phyloP scores from a whole-genome alignment of 805 yeast species.

The Cyberlindnera galapagoensis region DNA sequence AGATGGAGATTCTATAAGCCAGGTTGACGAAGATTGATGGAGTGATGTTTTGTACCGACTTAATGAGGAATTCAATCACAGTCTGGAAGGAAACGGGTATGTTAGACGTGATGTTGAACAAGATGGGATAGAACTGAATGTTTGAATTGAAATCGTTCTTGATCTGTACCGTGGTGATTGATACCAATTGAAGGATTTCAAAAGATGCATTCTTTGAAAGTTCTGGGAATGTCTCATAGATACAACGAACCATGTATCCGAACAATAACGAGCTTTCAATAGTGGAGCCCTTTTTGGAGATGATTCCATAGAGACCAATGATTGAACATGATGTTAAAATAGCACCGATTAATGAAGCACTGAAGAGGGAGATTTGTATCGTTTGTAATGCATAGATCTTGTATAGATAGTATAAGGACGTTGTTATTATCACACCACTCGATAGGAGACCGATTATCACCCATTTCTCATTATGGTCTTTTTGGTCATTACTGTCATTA shows the following conservation, averaged over 20 bases:
- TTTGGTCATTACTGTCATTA: no score
- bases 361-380: slow-evolving; percentile 51
- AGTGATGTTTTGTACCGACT: slow-evolving; percentile 52
- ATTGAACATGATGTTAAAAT: slow-evolving; percentile 70
- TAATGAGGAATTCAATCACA: slow-evolving; percentile 36
- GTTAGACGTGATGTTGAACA: slow-evolving; percentile 20
- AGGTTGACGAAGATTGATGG: slow-evolving; percentile 77
- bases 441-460: slow-evolving; percentile 64
- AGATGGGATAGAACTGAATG: slow-evolving; percentile 25
- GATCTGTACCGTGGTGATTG: slow-evolving; percentile 27
- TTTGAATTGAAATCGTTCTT: no score
- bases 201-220: slow-evolving; percentile 51
- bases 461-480: no score
- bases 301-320: slow-evolving; percentile 76
- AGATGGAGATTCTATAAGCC: slow-evolving; percentile 80
- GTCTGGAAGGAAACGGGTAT: slow-evolving; percentile 25
- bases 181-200: slow-evolving; percentile 34
- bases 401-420: slow-evolving; percentile 71
- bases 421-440: slow-evolving; percentile 70
- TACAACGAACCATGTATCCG: slow-evolving; percentile 87
- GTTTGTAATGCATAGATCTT: slow-evolving; percentile 80
- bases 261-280: slow-evolving; percentile 80
- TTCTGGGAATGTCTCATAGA: slow-evolving; percentile 89
- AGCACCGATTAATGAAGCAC: slow-evolving; percentile 83
- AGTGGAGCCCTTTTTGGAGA: slow-evolving; percentile 81